These are phyloP conservation scores for Jatropha multifida DNA, from an alignment of 441 rosid species.

Conservation along the genomic window DNA sequence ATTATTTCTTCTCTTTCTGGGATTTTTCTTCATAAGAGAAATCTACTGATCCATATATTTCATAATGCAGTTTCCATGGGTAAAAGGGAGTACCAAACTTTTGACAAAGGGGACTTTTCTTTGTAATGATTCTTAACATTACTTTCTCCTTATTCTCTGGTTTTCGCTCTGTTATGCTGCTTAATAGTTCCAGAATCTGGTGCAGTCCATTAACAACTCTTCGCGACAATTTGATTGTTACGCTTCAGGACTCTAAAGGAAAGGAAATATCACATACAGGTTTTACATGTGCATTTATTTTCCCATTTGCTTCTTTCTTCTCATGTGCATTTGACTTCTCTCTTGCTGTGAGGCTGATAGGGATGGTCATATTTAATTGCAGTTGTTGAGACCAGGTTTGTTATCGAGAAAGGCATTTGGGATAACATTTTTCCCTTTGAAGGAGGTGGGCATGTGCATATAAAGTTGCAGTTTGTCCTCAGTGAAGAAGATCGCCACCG, in stretches of 20 bases:
- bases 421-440: slow-evolving; percentile 61
- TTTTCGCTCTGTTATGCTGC: slow-evolving; percentile 8
- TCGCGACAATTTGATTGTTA: slow-evolving; percentile 65
- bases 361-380: slow-evolving; percentile 23
- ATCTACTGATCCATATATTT: slow-evolving; percentile 7
- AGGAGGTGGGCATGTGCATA: slow-evolving; percentile 67
- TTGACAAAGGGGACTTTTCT: slow-evolving; percentile 68
- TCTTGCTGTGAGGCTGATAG: slow-evolving; percentile 16
- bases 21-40: slow-evolving; percentile 3
- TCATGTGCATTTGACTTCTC: slow-evolving; percentile 7
- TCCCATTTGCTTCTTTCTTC: not conserved
- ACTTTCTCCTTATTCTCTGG: not conserved
- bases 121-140: slow-evolving; percentile 50
- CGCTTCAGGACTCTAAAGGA: slow-evolving; percentile 61
- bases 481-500: slow-evolving; percentile 76
- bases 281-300: slow-evolving; percentile 13
- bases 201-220: slow-evolving; percentile 74
- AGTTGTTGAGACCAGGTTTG: slow-evolving; percentile 74
- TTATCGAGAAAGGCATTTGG: slow-evolving; percentile 79
- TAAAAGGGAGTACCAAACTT: slow-evolving; percentile 56
- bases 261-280: slow-evolving; percentile 58
- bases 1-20: slow-evolving; percentile 1
- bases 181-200: slow-evolving; percentile 23
- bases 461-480: slow-evolving; percentile 82
- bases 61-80: slow-evolving; percentile 77